Conservation (phyloP, 2,329 filamentous ascomycete genomes). For the Pestalotiopsis sp. region DNA sequence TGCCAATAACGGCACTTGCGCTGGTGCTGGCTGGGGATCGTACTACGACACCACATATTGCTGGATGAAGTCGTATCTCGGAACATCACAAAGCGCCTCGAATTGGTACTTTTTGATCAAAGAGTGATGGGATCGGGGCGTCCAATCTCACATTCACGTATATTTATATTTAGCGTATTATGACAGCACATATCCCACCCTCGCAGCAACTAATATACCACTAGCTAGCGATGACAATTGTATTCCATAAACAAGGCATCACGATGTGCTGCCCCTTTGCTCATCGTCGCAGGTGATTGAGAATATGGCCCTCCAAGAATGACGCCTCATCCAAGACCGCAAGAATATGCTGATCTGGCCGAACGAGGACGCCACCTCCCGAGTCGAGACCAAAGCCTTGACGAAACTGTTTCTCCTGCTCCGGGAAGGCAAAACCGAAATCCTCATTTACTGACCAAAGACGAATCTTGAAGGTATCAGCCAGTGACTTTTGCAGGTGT, state of each 20-base stretch:
- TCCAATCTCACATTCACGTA: not conserved
- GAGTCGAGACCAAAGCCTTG: slow-evolving; percentile 21
- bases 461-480: not conserved
- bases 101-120: slow-evolving; percentile 35
- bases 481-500: not conserved
- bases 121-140: slow-evolving; percentile 15
- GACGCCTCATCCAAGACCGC: not conserved
- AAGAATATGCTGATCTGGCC: slow-evolving; percentile 40
- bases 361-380: slow-evolving; percentile 30
- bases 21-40: slow-evolving; percentile 38
- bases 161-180: not conserved
- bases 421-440: slow-evolving; percentile 24
- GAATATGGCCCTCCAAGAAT: not conserved
- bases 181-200: not conserved
- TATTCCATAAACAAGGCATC: not conserved
- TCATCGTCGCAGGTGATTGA: not conserved
- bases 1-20: slow-evolving; percentile 29
- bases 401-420: slow-evolving; percentile 24
- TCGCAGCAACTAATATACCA: not conserved
- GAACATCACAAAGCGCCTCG: slow-evolving; percentile 24
- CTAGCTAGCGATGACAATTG: not conserved
- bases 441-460: slow-evolving; percentile 20
- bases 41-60: slow-evolving; percentile 30
- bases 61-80: slow-evolving; percentile 38
- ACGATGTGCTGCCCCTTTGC: too few relatives aligned